Evolutionary conservation across 495 filamentous ascomycete genomes (phyloP).

Genomic region (Penicillium bialowiezense): DNA sequence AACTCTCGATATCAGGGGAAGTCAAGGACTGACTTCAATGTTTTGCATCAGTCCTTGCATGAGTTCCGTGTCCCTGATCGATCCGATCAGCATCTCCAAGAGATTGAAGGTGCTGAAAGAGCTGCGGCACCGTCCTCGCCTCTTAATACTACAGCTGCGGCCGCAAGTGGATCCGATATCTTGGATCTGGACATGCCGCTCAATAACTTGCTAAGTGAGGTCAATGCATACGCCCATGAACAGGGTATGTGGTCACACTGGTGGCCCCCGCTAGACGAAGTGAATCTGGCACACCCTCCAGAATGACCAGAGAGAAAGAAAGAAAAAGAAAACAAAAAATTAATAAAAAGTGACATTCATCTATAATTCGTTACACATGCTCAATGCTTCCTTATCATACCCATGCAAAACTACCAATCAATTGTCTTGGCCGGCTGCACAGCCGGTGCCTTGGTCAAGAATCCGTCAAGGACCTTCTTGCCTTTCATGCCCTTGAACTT

Average conservation of each 20-base stretch:
- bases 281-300: neutral
- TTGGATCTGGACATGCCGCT: constrained; percentile 13
- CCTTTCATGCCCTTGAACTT: constrained; percentile 57
- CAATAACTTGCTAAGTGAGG: constrained; percentile 13
- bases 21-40: constrained; percentile 17
- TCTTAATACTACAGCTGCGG: neutral
- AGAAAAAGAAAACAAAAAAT: neutral
- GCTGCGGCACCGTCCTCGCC: neutral
- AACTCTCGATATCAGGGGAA: constrained; percentile 18
- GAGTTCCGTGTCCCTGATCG: constrained; percentile 22
- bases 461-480: constrained; percentile 52
- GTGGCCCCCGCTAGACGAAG: constrained; percentile 12
- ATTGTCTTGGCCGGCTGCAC: constrained; percentile 49
- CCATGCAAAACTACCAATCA: constrained; percentile 57
- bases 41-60: constrained; percentile 21
- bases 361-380: too few species aligned
- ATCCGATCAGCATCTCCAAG: constrained; percentile 19
- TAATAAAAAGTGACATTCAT: neutral
- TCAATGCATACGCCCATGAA: constrained; percentile 13
- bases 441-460: constrained; percentile 37
- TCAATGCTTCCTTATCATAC: too few species aligned
- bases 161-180: constrained; percentile 6
- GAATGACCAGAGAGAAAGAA: too few species aligned
- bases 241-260: constrained; percentile 19
- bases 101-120: constrained; percentile 19